Evolutionary conservation across 805 yeast species (phyloP).

Genomic region (Cyberlindnera meyerae): DNA sequence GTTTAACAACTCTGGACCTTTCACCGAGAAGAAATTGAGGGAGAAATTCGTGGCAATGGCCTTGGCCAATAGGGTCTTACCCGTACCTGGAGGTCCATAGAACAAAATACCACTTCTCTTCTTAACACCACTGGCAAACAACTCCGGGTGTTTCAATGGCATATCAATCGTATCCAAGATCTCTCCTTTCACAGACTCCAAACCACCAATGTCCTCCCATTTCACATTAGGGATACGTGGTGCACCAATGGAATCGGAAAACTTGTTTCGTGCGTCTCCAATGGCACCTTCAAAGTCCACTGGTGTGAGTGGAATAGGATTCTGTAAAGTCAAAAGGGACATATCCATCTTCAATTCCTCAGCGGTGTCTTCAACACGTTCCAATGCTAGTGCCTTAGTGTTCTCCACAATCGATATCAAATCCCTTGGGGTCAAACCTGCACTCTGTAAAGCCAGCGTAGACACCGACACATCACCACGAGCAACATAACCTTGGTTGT

Average conservation of each 20-base stretch:
- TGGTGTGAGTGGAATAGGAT: conserved; percentile 47
- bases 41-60: conserved; percentile 97
- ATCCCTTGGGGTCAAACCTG: conserved; percentile 88
- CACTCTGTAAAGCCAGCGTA: conserved; percentile 75
- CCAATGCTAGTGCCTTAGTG: conserved; percentile 55
- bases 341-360: conserved; percentile 12
- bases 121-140: conserved; percentile 83
- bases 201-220: conserved; percentile 98
- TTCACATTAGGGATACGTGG: conserved; percentile 91
- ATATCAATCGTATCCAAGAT: conserved; percentile 93
- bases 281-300: conserved; percentile 67
- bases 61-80: conserved; percentile 91
- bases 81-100: conserved; percentile 99
- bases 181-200: conserved; percentile 85
- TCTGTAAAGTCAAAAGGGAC: conserved; percentile 35
- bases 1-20: conserved; percentile 93
- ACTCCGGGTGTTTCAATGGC: conserved; percentile 90
- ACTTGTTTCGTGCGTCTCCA: conserved; percentile 76
- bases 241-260: conserved; percentile 93
- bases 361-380: conserved; percentile 36
- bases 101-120: conserved; percentile 91
- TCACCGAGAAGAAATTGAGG: conserved; percentile 89
- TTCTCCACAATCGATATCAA: conserved; percentile 60
- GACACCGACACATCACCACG: conserved; percentile 50
- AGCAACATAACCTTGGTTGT: conserved; percentile 22